Evolutionary conservation across 2,329 filamentous ascomycete genomes (phyloP), one percentile per base, ranked within the genome.

Genomic region (Cladosporium sp.): DNA sequence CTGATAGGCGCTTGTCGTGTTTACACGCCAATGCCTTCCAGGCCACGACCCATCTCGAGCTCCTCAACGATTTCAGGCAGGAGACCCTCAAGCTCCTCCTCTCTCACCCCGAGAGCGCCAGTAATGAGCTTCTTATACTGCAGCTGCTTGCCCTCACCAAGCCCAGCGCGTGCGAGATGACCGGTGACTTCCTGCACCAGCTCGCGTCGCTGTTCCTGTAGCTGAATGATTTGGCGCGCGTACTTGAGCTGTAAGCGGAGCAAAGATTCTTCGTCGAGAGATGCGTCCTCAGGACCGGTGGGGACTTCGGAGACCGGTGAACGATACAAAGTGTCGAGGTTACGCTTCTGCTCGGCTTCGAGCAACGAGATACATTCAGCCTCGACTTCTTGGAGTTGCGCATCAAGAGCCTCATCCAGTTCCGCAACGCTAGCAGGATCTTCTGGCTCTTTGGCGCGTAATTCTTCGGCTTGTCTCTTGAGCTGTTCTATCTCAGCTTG

Each of bases 141-240:
- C 33, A 32, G n/a, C 28, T 43, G 40, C 8, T 42, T 54, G 34
- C 46, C 54, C 67, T 88, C 85, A 34, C 84, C 83, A 35, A 85
- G 82, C 40, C 86, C 86, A 9, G 86, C 83, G 57, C 83, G 78
- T 42, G 80, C 81, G 43, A 88, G 73, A 10, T 84, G 84, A 46
- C 82, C 77, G 38, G 87, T 81, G 57, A 89, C 88, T 55, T 87
- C 83, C 11, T 71, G 68, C 60, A 89, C 85, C 3, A 84, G 77
- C 40, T 76, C 71, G 45, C 79, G 75, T 61, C 87, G 82, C 61
- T 86, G 81, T 3, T 72, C 66, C 43, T 86, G 73, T 43, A 83
- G 72, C 7, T 75, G 68, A 42, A 73, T 74, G 16, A 89, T 74
- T 58, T 84, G 74, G 31, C 77, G 72, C 2, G 82, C 80, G 4